Conservation (phyloP, 306 rosid species). For the Begonia peltatifolia region DNA sequence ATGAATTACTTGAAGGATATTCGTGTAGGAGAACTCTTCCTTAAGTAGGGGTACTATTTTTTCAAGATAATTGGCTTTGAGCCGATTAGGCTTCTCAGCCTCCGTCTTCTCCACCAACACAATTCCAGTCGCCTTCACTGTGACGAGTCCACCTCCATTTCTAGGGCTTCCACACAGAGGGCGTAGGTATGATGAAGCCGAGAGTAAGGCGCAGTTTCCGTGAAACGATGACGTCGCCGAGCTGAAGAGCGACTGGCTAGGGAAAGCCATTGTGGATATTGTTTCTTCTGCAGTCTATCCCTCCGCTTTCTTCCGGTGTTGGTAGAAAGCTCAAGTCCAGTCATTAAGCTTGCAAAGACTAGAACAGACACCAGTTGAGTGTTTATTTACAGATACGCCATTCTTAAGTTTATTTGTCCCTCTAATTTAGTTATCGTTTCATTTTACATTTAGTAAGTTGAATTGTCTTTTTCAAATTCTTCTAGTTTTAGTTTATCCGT, state of each 20-base stretch:
- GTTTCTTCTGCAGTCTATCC: background rate
- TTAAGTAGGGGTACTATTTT: slow-evolving; percentile 62
- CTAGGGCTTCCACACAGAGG: slow-evolving; percentile 17
- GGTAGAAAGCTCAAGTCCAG: background rate
- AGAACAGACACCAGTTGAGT: no score
- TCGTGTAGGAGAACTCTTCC: slow-evolving; percentile 77
- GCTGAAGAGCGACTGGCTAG: slow-evolving; percentile 34
- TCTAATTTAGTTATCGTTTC: no score
- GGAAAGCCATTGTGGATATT: slow-evolving; percentile 37
- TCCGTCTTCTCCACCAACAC: slow-evolving; percentile 82
- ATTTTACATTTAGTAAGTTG: no score
- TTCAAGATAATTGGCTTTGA: slow-evolving; percentile 46
- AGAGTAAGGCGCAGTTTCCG: slow-evolving; percentile 31
- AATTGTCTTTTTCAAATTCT: no score
- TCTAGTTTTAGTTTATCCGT: no score
- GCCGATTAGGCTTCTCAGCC: slow-evolving; percentile 44
- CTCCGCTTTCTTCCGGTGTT: background rate
- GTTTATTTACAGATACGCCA: no score
- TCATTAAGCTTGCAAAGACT: no score
- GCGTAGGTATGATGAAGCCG: slow-evolving; percentile 13
- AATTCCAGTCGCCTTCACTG: slow-evolving; percentile 44
- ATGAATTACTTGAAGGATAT: slow-evolving; percentile 44
- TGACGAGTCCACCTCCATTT: slow-evolving; percentile 14
- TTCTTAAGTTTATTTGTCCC: no score
- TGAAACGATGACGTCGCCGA: slow-evolving; percentile 55